Evolutionary conservation across 768 basidiomycete species (phyloP), one percentile per base, ranked within the genome.

Genomic region (Hypholoma fasciculare): DNA sequence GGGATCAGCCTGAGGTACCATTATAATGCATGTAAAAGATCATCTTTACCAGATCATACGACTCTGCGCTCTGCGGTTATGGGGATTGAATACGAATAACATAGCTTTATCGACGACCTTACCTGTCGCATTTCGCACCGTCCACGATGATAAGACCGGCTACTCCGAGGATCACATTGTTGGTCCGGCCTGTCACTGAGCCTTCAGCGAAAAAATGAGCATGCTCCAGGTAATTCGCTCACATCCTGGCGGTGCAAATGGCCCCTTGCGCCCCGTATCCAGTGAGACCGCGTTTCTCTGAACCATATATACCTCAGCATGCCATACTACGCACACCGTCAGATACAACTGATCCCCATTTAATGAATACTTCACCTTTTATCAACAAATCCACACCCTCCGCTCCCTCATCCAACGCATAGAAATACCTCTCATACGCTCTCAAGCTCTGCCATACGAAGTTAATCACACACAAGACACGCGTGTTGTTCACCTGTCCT

Each of bases 121-220:
- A 78, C 79, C 84, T 73, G 62, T 85, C 84, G 12, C 84, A 78
- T 63, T 86, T 85, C 7, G 83, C 84, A 53, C 78, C 79, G 59
- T 86, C 84, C 3, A 86, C 82, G 50, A 86, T 83, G 42, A 85
- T 85, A 6, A 84, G 83, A 0, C 83, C 83, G 5, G 79, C 82
- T 9, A 84, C 74, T 4, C 84, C 84, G 2, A 84, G 71, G 0
- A 72, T 78, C 5, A 81, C 83, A 56, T 83, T 80, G 62, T 85
- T 84, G 20, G 73, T 74, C 83, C 84, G 85, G 20, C 73, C 82
- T 79, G 54, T 9, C 44, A 11, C 14, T 36, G 23, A 23, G 40
- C 40, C 19, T 42, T 23, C 23, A 40, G 57, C 46, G 9, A 54
- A 26, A 11, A n/a, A 12, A 3, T 17, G 38, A 23, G 27, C 23